phyloP scores from a whole-genome alignment of 1,139 yeast species.

The Nakaseomyces glabratus region DNA sequence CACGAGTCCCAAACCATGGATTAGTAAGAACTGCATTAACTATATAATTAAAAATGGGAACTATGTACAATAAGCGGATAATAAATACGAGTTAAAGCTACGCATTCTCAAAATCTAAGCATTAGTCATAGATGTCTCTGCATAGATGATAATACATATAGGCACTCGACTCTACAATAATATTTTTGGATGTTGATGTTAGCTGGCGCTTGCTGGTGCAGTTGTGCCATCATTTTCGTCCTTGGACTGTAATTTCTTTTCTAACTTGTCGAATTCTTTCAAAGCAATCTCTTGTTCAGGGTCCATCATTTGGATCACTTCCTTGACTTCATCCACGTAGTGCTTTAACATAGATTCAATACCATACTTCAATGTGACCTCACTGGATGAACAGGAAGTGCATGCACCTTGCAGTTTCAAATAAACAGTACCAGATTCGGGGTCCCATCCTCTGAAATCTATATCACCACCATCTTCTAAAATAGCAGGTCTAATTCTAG shows the following conservation, averaged over 20 bases:
- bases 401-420: slow-evolving; percentile 70
- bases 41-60: too few species aligned
- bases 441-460: slow-evolving; percentile 58
- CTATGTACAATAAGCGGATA: too few species aligned
- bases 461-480: slow-evolving; percentile 83
- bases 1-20: too few species aligned
- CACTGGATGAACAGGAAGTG: slow-evolving; percentile 67
- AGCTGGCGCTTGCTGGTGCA: background rate
- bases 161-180: too few species aligned
- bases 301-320: slow-evolving; percentile 51
- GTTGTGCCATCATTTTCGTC: background rate
- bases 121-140: too few species aligned
- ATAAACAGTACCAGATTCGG: slow-evolving; percentile 55
- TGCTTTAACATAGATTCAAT: slow-evolving; percentile 75
- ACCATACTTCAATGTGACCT: slow-evolving; percentile 68
- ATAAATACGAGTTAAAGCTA: too few species aligned
- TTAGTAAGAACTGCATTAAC: too few species aligned
- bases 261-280: slow-evolving; percentile 30
- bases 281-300: slow-evolving; percentile 35
- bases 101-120: too few species aligned
- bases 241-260: slow-evolving; percentile 21
- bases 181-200: background rate
- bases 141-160: too few species aligned
- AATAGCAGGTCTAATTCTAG: slow-evolving; percentile 91
- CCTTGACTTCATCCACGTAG: slow-evolving; percentile 68